Base-by-base conservation (phyloP, 371 early-diverging fungal species). In the Chytridium lagenaria region DNA sequence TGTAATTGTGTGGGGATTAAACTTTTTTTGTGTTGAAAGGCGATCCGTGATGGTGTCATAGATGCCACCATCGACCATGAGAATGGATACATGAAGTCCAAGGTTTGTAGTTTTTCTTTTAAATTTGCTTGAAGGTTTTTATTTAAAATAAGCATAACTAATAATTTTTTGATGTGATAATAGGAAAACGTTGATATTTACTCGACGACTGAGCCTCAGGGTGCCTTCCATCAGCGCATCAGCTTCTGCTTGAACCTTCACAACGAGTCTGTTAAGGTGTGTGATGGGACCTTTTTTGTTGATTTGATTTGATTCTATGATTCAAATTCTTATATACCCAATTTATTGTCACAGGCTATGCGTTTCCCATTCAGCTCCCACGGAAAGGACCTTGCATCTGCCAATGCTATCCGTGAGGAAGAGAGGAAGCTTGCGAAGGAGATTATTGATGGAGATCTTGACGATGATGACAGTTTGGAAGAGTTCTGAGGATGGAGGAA, bases 21-120 rank as follows among this genome's bases (percentile, higher is more conserved):
- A 34, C 40, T 52, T 50, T 72, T 23, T 12, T 71, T 64, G 31
- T 49, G 33, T 31, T 67, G 55, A 28, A 39, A 86, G 83, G 94
- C 99, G n/a, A 97, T 98, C 72, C 91, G 95, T 50, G 99, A 98
- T 77, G 98, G 97, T 69, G 98, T 98, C 28, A 95, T 98, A 81
- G 96, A 96, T 83, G 99, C 98, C 50, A 90, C 90, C 0, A 88
- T 98, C 70, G 95, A 97, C 77, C 98, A 98, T 80, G 92, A 94
- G 78, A 87, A 90, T 69, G 98, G 98, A 0, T 95, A 85, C 78
- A 92, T 98, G 90, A 89, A 93, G 85, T 92, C 93, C 77, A 92
- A 94, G 79, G 90, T 87, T 76, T 61, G 23, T 23, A 37, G 23
- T 16, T 68, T 7, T 5, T 16, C 23, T 59, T 55, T 10, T 1